A percentile compares a stretch with the other conserved stretches of the same genome.
Evolutionary conservation across 768 basidiomycete species (phyloP).

Genomic region (Crassisporium funariophilum): DNA sequence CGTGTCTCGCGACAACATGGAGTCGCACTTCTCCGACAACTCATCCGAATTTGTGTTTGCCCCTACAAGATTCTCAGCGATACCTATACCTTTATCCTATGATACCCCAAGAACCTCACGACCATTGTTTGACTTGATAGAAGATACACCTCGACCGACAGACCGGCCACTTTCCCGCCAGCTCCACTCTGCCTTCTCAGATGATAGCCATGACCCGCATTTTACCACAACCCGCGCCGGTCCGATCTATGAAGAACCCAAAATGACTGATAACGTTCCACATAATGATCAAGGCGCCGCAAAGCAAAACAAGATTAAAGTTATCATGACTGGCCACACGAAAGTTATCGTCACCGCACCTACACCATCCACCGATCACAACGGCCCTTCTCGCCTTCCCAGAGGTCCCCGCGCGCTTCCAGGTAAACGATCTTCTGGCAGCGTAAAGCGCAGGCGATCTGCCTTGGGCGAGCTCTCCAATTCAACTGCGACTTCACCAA

Average conservation of each 20-base stretch:
- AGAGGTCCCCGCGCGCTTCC: slow-evolving; percentile 44
- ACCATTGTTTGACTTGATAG: slow-evolving; percentile 10
- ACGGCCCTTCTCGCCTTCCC: slow-evolving; percentile 39
- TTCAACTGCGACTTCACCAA: slow-evolving; percentile 12
- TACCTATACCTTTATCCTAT: slow-evolving; percentile 14
- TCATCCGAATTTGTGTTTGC: slow-evolving; percentile 16
- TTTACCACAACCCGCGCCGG: neutral
- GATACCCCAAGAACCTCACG: slow-evolving; percentile 17
- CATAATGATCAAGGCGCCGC: slow-evolving; percentile 11
- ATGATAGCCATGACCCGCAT: slow-evolving; percentile 21
- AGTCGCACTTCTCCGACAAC: slow-evolving; percentile 31
- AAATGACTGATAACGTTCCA: slow-evolving; percentile 12
- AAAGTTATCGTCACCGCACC: slow-evolving; percentile 56
- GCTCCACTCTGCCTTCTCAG: slow-evolving; percentile 23
- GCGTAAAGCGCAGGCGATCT: slow-evolving; percentile 28
- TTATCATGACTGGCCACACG: slow-evolving; percentile 49
- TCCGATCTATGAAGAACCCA: slow-evolving; percentile 3
- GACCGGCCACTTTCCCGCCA: slow-evolving; percentile 9
- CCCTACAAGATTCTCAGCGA: slow-evolving; percentile 19
- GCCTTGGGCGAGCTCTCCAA: slow-evolving; percentile 24
- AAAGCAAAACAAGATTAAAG: slow-evolving; percentile 37
- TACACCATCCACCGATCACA: slow-evolving; percentile 43
- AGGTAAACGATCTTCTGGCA: slow-evolving; percentile 30
- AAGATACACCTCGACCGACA: slow-evolving; percentile 6
- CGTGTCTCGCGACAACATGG: slow-evolving; percentile 2